Evolutionary conservation across 108 stramenopile species (phyloP), one percentile per base, ranked within the genome.

Genomic region (Stephanodiscus minutulus): DNA sequence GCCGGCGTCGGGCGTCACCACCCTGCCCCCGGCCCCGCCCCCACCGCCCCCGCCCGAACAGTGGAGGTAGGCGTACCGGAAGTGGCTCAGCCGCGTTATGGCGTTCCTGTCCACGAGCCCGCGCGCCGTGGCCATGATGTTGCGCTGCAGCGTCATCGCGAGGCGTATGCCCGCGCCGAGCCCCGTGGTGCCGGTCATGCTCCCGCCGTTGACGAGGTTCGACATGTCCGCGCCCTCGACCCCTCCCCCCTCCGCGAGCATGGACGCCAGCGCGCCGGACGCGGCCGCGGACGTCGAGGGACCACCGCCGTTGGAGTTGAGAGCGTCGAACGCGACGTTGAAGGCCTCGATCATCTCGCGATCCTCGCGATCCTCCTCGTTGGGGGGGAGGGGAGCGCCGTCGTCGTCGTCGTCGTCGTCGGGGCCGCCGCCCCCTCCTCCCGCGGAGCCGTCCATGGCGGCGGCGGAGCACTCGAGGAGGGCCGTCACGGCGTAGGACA

Each of bases 31-130:
- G 68, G 28, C 43, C 47, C 57, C 69, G 22, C 36, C 25, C 22
- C 77, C 57, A 15, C 79, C 59, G 61, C 55, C 27, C 49, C 73
- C 80, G 41, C 85, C 76, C 7, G 89, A 77, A 55, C 83, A 88
- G 20, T 88, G 89, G 15, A 92, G 59, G 58, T 92, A 91, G 39
- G 94, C 94, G 61, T 92, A 95, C 8, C 94, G 90, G 64, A 95
- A 92, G 63, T 95, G 91, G 44, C 84, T 87, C 18, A 92, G 84
- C 6, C 88, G 81, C 17, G 87, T 87, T 54, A 95, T 91, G 58
- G 87, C 90, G 54, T 86, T 86, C 13, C 91, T 82, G 24, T 91
- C 90, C 20, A 88, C 76, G 21, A 95, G 76, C 47, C 80, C 83
- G 9, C 87, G 79, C 5, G 90, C 91, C 5, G 90, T 90, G 9